Percentiles rank a stretch among this genome's conserved stretches.
phyloP scores from a whole-genome alignment of 176 grass and related monocot genomes.

The Lolium perenne region DNA sequence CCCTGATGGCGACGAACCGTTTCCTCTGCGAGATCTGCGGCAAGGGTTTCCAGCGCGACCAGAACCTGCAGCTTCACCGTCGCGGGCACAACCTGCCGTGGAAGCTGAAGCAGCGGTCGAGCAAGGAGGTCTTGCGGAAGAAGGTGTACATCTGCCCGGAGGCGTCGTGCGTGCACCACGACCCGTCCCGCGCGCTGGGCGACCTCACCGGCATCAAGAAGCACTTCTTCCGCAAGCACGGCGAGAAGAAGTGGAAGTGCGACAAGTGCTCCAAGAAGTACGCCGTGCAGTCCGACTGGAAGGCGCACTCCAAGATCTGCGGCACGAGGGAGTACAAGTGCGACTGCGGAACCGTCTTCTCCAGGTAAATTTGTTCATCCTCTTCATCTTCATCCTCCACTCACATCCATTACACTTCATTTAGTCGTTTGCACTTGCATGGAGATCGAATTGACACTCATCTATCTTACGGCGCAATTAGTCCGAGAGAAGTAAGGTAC shows the following conservation, averaged over 20 bases:
- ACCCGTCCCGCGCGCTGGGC: conserved; percentile 80
- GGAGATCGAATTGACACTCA: neutral
- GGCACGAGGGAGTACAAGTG: conserved; percentile 97
- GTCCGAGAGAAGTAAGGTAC: neutral
- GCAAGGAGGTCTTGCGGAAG: conserved; percentile 59
- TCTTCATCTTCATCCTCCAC: too few species aligned
- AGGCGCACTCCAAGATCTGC: conserved; percentile 98
- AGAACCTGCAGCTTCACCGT: conserved; percentile 98
- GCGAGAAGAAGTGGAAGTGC: conserved; percentile 99
- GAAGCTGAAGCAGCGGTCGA: conserved; percentile 88
- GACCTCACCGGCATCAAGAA: conserved; percentile 98
- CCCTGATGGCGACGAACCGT: conserved; percentile 95
- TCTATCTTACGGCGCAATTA: neutral
- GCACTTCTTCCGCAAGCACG: conserved; percentile 99
- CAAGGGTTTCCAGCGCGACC: conserved; percentile 97
- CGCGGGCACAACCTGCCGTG: conserved; percentile 98
- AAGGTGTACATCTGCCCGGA: conserved; percentile 93
- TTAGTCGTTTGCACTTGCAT: neutral
- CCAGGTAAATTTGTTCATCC: conserved; percentile 44
- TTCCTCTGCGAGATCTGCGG: conserved; percentile 97
- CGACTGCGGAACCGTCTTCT: conserved; percentile 94
- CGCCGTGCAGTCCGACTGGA: conserved; percentile 98
- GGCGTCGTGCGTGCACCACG: conserved; percentile 83
- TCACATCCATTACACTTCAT: neutral
- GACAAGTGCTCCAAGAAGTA: conserved; percentile 99